Conservation (phyloP, 768 basidiomycete species). For the Suillus luteus region DNA sequence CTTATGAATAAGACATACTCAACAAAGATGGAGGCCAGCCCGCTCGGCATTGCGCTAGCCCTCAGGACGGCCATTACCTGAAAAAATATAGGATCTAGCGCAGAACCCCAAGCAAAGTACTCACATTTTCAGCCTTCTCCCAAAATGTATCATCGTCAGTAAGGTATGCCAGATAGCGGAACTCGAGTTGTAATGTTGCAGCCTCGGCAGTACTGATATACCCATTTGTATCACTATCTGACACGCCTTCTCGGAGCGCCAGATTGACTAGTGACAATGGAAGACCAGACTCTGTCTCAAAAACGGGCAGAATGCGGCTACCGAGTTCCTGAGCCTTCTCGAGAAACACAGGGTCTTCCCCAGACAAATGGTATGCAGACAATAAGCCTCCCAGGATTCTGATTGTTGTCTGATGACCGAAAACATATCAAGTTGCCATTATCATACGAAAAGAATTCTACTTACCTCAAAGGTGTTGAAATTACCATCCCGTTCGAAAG, state of each 20-base stretch:
- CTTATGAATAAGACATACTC: slow-evolving; percentile 47
- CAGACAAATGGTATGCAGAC: slow-evolving; percentile 80
- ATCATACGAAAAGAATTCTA: slow-evolving; percentile 2
- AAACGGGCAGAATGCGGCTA: slow-evolving; percentile 80
- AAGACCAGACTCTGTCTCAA: slow-evolving; percentile 79
- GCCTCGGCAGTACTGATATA: slow-evolving; percentile 83
- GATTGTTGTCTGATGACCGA: slow-evolving; percentile 73
- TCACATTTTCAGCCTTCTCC: slow-evolving; percentile 74
- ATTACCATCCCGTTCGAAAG: slow-evolving; percentile 74
- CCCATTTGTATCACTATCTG: slow-evolving; percentile 58
- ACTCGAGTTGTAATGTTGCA: slow-evolving; percentile 88
- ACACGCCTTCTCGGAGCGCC: slow-evolving; percentile 55
- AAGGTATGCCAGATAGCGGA: slow-evolving; percentile 81
- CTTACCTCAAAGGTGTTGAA: slow-evolving; percentile 92
- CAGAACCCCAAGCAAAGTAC: slow-evolving; percentile 7
- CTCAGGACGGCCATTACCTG: slow-evolving; percentile 75
- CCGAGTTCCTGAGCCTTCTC: slow-evolving; percentile 81
- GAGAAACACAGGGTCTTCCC: slow-evolving; percentile 66
- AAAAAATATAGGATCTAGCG: neutral
- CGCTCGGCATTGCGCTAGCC: slow-evolving; percentile 59
- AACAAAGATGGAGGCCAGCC: slow-evolving; percentile 84
- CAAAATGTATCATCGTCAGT: slow-evolving; percentile 81
- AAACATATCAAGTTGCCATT: slow-evolving; percentile 10
- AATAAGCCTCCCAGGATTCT: slow-evolving; percentile 89
- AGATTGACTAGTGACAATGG: slow-evolving; percentile 84